Percentiles rank a stretch among this genome's conserved stretches.
These are phyloP conservation scores for Fusarium hostae DNA, from an alignment of 2,329 filamentous ascomycete species.

Conservation along the genomic window DNA sequence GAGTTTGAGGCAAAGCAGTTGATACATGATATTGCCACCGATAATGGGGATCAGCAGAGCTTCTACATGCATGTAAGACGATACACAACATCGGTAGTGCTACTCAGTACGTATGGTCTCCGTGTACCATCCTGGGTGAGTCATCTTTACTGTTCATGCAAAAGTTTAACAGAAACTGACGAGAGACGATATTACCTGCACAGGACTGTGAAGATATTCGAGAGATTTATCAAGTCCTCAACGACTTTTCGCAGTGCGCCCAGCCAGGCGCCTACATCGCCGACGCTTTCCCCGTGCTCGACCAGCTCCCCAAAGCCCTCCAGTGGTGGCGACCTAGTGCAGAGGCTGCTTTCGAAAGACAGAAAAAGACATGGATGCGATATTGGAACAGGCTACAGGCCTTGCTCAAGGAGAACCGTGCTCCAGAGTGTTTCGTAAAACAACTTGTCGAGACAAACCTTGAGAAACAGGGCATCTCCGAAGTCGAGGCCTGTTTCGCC, in stretches of 20 bases:
- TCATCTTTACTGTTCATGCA: no score
- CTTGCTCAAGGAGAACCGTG: not conserved
- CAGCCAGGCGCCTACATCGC: slow-evolving; percentile 6
- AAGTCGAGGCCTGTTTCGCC: slow-evolving; percentile 6
- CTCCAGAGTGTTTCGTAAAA: slow-evolving; percentile 9
- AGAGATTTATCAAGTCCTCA: slow-evolving; percentile 6
- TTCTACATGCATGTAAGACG: slow-evolving; percentile 21
- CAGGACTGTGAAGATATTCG: slow-evolving; percentile 10
- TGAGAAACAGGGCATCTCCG: slow-evolving; percentile 21
- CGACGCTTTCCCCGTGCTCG: slow-evolving; percentile 7
- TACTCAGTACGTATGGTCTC: slow-evolving; percentile 13
- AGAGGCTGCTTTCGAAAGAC: slow-evolving; percentile 1
- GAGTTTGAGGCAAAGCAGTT: slow-evolving; percentile 25
- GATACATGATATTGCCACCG: slow-evolving; percentile 7
- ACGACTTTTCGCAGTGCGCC: slow-evolving; percentile 7
- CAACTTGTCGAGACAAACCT: slow-evolving; percentile 6
- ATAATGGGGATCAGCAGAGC: slow-evolving; percentile 2
- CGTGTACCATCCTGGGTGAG: slow-evolving; percentile 18
- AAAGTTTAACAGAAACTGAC: no score
- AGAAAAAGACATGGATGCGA: slow-evolving; percentile 9
- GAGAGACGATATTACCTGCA: no score
- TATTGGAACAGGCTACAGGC: slow-evolving; percentile 15
- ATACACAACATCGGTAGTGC: slow-evolving; percentile 13
- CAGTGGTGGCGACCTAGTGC: slow-evolving; percentile 19
- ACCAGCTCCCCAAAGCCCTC: not conserved